Evolutionary conservation across 2,329 filamentous ascomycete genomes (phyloP).

Genomic region (Phialophora verrucosa): DNA sequence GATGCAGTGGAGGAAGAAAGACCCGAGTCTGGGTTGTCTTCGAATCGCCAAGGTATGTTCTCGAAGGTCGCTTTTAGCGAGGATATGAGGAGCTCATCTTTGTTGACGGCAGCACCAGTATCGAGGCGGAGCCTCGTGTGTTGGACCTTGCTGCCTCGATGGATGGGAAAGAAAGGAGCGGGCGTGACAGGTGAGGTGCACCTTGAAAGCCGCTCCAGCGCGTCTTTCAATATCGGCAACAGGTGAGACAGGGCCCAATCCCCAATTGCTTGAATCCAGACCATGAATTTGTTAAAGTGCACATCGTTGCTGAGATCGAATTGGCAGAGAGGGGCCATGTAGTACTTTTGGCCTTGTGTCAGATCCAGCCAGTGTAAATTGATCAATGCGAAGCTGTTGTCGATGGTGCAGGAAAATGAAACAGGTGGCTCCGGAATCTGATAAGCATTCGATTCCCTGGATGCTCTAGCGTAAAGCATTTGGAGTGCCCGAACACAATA

Average conservation of each 20-base stretch:
- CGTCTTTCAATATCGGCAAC: slow-evolving; percentile 30
- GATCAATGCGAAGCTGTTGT: slow-evolving; percentile 33
- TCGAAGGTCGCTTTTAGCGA: slow-evolving; percentile 30
- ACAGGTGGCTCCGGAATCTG: slow-evolving; percentile 26
- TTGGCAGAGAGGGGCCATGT: slow-evolving; percentile 34
- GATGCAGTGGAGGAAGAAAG: slow-evolving; percentile 31
- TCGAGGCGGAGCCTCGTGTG: slow-evolving; percentile 23
- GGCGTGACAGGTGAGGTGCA: slow-evolving; percentile 4
- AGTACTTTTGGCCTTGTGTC: slow-evolving; percentile 26
- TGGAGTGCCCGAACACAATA: slow-evolving; percentile 29
- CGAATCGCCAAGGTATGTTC: slow-evolving; percentile 30
- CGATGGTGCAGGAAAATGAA: slow-evolving; percentile 36
- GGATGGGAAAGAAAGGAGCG: slow-evolving; percentile 7
- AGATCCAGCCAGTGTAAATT: slow-evolving; percentile 36
- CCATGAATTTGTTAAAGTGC: slow-evolving; percentile 30
- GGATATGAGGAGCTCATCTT: slow-evolving; percentile 27
- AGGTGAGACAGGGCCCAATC: slow-evolving; percentile 30
- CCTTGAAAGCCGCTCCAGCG: slow-evolving; percentile 12
- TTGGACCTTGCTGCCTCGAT: slow-evolving; percentile 2
- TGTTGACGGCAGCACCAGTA: slow-evolving; percentile 21
- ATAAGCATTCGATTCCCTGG: slow-evolving; percentile 15
- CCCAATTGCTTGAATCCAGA: slow-evolving; percentile 33
- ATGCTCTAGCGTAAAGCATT: slow-evolving; percentile 31
- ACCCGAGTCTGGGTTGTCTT: slow-evolving; percentile 33
- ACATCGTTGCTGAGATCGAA: slow-evolving; percentile 35